Percentiles rank a stretch among this genome's conserved stretches.
Evolutionary conservation across 768 basidiomycete genomes (phyloP).

Genomic region (Mrakia hoshinonis): DNA sequence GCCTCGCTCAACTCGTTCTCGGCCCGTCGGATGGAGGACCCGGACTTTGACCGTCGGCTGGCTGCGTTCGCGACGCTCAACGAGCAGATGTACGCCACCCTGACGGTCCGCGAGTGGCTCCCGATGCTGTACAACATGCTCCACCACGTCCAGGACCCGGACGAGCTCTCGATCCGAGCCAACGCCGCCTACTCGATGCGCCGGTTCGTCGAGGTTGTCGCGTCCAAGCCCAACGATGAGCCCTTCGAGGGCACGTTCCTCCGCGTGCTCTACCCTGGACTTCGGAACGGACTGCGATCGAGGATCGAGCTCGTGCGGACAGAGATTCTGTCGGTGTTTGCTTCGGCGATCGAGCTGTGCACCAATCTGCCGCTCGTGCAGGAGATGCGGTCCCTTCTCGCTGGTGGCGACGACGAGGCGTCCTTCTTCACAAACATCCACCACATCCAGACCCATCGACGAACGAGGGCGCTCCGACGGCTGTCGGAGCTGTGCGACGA

Average conservation of each 20-base stretch:
- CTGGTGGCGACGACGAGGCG: constrained; percentile 82
- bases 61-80: constrained; percentile 66
- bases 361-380: constrained; percentile 53
- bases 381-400: constrained; percentile 73
- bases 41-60: constrained; percentile 81
- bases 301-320: constrained; percentile 78
- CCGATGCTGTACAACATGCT: constrained; percentile 75
- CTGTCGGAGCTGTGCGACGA: constrained; percentile 67
- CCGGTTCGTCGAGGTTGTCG: constrained; percentile 57
- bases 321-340: constrained; percentile 70
- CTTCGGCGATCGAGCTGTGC: constrained; percentile 62
- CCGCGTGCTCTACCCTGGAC: constrained; percentile 60
- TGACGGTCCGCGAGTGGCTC: constrained; percentile 56
- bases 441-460: constrained; percentile 85
- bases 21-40: constrained; percentile 69
- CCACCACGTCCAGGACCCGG: constrained; percentile 76
- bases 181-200: constrained; percentile 68
- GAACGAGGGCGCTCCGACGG: constrained; percentile 74
- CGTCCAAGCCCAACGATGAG: constrained; percentile 33
- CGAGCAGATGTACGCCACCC: constrained; percentile 45
- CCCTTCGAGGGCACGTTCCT: constrained; percentile 51
- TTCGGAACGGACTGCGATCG: constrained; percentile 70
- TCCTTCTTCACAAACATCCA: constrained; percentile 94
- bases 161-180: constrained; percentile 75
- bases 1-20: constrained; percentile 77